These are phyloP conservation scores for Backusella luteola DNA, from an alignment of 192 early-diverging fungal genomes.

Conservation along the genomic window DNA sequence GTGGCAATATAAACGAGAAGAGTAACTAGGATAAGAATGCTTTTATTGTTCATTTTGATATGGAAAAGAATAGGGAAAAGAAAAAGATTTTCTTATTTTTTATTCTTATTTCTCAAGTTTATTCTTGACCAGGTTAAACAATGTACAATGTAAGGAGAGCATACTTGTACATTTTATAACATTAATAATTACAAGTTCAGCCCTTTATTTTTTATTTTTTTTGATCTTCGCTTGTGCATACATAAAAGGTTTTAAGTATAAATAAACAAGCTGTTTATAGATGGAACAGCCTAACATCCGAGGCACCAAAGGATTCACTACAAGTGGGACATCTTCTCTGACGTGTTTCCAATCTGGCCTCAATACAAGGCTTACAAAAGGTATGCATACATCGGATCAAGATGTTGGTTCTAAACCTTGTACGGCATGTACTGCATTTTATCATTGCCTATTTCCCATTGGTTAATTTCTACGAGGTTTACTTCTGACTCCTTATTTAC, in stretches of 20 bases:
- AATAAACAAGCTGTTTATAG: constrained; percentile 38
- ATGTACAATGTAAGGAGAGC: neutral
- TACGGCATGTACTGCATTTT: constrained; percentile 88
- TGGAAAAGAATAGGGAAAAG: neutral
- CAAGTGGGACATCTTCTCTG: constrained; percentile 95
- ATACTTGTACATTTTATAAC: neutral
- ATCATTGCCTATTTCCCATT: constrained; percentile 62
- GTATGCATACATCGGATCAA: constrained; percentile 92
- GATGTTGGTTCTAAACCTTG: constrained; percentile 81
- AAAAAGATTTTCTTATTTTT: neutral
- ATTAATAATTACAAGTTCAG: too few species aligned
- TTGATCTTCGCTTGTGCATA: neutral
- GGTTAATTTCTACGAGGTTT: neutral
- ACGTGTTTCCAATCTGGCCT: constrained; percentile 78
- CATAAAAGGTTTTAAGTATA: constrained; percentile 14
- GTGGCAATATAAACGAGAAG: neutral
- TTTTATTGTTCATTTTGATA: neutral
- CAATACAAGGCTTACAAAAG: constrained; percentile 93
- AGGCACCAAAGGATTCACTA: constrained; percentile 77
- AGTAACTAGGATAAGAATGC: neutral
- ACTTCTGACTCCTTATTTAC: neutral
- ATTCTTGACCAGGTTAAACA: neutral
- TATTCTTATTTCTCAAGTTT: neutral
- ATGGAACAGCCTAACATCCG: constrained; percentile 80
- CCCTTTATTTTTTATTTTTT: neutral